A percentile compares a stretch with the other conserved stretches of the same genome.
Evolutionary conservation across 2,329 filamentous ascomycete genomes (phyloP).

Genomic region (Penicillium sclerotiorum): DNA sequence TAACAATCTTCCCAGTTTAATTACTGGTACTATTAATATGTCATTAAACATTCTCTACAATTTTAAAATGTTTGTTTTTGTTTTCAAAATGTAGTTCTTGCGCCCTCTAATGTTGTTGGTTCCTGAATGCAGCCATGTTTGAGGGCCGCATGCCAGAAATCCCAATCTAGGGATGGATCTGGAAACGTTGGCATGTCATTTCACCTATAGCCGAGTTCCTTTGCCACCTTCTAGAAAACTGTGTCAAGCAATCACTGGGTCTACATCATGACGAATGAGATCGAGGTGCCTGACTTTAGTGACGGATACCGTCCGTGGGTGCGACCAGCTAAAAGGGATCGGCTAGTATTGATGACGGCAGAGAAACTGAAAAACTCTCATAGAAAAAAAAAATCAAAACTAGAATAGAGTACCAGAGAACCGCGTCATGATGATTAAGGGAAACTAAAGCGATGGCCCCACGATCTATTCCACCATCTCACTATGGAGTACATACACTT

Average conservation of each 20-base stretch:
- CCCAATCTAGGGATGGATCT: neutral
- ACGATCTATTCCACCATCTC: no score
- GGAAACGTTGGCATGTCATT: slow-evolving; percentile 8
- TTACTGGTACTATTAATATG: neutral
- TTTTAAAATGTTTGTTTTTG: neutral
- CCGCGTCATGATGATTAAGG: neutral
- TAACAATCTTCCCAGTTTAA: neutral
- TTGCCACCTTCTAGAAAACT: slow-evolving; percentile 30
- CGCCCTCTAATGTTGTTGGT: neutral
- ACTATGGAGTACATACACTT: no score
- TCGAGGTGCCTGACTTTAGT: slow-evolving; percentile 15
- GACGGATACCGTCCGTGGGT: slow-evolving; percentile 15
- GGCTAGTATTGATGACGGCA: slow-evolving; percentile 2
- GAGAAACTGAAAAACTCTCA: neutral
- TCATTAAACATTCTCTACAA: neutral
- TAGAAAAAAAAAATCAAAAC: slow-evolving; percentile 2
- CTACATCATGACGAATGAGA: slow-evolving; percentile 19
- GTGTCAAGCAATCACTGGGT: slow-evolving; percentile 20
- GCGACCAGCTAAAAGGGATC: slow-evolving; percentile 1
- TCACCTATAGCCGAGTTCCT: slow-evolving; percentile 15
- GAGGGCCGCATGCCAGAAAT: slow-evolving; percentile 8
- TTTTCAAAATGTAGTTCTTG: neutral
- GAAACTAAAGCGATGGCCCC: neutral
- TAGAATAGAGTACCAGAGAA: neutral
- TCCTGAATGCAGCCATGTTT: slow-evolving; percentile 7